A percentile compares a stretch with the other conserved stretches of the same genome.
These are phyloP conservation scores for Fusarium staphyleae DNA, from an alignment of 2,329 filamentous ascomycete genomes.

Conservation along the genomic window DNA sequence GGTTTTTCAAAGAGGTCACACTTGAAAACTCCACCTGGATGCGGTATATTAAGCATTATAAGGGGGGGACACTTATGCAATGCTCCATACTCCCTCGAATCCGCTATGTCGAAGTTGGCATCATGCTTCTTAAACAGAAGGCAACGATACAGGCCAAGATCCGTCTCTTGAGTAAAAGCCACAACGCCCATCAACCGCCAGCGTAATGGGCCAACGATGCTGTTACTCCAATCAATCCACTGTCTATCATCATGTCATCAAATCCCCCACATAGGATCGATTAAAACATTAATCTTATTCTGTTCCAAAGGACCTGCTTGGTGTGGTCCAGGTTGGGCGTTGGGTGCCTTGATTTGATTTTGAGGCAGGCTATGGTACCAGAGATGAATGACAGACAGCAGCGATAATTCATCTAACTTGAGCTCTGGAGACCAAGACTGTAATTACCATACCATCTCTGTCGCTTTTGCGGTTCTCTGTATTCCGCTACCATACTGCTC, in stretches of 20 bases:
- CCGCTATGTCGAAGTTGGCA: constrained; percentile 88
- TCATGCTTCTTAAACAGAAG: constrained; percentile 97
- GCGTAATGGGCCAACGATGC: constrained; percentile 83
- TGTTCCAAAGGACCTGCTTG: constrained; percentile 82
- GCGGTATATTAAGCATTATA: constrained; percentile 99
- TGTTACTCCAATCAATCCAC: constrained; percentile 75
- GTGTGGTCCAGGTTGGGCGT: too few relatives aligned
- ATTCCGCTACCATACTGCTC: too few relatives aligned
- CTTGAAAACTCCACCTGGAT: constrained; percentile 92
- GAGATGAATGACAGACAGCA: too few relatives aligned
- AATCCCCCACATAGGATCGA: constrained; percentile 95
- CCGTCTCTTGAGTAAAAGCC: constrained; percentile 84
- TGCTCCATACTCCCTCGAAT: constrained; percentile 96
- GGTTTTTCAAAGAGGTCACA: constrained; percentile 98
- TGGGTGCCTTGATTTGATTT: too few relatives aligned
- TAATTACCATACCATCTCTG: too few relatives aligned
- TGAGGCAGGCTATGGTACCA: too few relatives aligned
- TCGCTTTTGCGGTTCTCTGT: too few relatives aligned
- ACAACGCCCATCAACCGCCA: constrained; percentile 85
- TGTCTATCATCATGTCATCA: constrained; percentile 94
- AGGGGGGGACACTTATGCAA: constrained; percentile 99
- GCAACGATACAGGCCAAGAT: constrained; percentile 96
- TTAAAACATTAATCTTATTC: constrained; percentile 92
- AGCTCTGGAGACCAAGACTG: too few relatives aligned
- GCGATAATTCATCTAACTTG: too few relatives aligned